Percentiles rank a stretch among this genome's conserved stretches.
phyloP scores from a whole-genome alignment of 163 green algal genomes.

The Chlorella variabilis region DNA sequence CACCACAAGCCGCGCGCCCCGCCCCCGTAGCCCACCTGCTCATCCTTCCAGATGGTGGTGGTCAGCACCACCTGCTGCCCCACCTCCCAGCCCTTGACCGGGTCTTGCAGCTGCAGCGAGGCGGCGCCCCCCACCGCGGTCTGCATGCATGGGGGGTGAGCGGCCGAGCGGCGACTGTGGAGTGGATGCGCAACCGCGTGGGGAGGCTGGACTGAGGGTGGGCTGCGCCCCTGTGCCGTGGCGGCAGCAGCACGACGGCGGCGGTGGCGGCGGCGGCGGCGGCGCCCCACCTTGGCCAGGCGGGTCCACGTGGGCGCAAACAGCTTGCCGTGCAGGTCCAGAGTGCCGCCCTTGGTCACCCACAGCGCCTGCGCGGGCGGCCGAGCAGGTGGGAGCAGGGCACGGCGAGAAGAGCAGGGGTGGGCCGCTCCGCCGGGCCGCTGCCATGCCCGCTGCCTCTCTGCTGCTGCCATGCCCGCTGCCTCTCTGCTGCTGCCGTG shows the following conservation, averaged over 20 bases:
- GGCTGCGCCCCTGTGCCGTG: too few species aligned
- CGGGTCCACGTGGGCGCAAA: slow-evolving; percentile 67
- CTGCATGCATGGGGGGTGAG: too few species aligned
- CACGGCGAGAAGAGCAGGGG: too few species aligned
- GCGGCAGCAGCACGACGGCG: too few species aligned
- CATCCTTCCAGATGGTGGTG: slow-evolving; percentile 63
- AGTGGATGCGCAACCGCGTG: too few species aligned
- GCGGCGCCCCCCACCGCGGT: background rate
- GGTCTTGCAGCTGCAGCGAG: slow-evolving; percentile 35
- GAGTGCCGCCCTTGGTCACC: slow-evolving; percentile 28
- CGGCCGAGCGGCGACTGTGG: too few species aligned
- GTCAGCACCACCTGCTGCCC: slow-evolving; percentile 58
- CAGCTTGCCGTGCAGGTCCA: slow-evolving; percentile 60
- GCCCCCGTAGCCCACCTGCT: slow-evolving; percentile 37
- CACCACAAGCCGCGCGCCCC: too few species aligned
- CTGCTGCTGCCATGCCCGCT: too few species aligned
- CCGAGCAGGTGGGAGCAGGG: too few species aligned
- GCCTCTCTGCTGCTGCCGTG: background rate
- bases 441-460: background rate
- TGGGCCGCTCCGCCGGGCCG: too few species aligned
- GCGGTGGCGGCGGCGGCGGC: too few species aligned
- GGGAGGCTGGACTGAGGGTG: too few species aligned
- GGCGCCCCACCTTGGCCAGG: slow-evolving; percentile 31
- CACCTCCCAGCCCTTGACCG: slow-evolving; percentile 49
- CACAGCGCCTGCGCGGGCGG: slow-evolving; percentile 47